phyloP scores from a whole-genome alignment of 2,329 filamentous ascomycete species.

The Dichotomopilus funicola region DNA sequence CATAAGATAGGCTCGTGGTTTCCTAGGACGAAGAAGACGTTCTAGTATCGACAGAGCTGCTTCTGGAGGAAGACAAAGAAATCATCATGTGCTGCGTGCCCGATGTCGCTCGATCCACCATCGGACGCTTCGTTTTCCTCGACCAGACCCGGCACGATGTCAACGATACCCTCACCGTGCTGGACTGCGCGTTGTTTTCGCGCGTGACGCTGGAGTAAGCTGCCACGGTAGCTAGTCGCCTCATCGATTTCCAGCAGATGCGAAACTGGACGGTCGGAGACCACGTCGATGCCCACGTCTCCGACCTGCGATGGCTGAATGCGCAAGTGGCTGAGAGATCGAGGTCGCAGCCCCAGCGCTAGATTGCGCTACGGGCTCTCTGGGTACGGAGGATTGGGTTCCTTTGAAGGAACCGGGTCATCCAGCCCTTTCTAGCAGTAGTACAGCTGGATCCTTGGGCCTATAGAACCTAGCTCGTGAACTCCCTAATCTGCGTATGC shows the following conservation, averaged over 20 bases:
- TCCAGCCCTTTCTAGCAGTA: conserved; percentile 33
- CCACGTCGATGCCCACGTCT: conserved; percentile 21
- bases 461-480: too few relatives aligned
- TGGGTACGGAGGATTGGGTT: too few relatives aligned
- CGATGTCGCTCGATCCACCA: background rate
- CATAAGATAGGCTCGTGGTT: conserved; percentile 36
- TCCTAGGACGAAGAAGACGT: conserved; percentile 44
- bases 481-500: too few relatives aligned
- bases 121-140: conserved; percentile 34
- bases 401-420: too few relatives aligned
- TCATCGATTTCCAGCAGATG: conserved; percentile 40
- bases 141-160: conserved; percentile 35
- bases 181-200: conserved; percentile 40
- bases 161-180: conserved; percentile 31
- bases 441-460: too few relatives aligned
- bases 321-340: too few relatives aligned
- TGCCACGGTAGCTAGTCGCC: conserved; percentile 28
- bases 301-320: conserved; percentile 26
- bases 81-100: background rate
- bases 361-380: too few relatives aligned
- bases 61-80: conserved; percentile 5
- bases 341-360: too few relatives aligned
- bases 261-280: conserved; percentile 19
- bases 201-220: conserved; percentile 27
- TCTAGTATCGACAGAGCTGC: conserved; percentile 28